phyloP scores from a whole-genome alignment of 2,329 filamentous ascomycete species.

The Remersonia thermophila region DNA sequence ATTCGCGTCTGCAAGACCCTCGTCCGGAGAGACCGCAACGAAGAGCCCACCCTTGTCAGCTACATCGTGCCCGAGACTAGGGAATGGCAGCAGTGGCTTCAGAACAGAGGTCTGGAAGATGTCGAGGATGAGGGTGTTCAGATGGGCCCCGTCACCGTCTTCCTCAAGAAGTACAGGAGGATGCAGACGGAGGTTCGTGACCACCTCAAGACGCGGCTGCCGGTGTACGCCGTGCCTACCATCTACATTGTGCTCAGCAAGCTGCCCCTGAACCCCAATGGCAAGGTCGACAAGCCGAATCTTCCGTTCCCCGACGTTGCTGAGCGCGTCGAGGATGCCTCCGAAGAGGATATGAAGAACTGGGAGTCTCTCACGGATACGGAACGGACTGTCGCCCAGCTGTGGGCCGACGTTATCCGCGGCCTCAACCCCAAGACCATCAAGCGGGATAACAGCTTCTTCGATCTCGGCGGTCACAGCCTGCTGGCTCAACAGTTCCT shows the following conservation, averaged over 20 bases:
- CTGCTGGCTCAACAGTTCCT: conserved; percentile 73
- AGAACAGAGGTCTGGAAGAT: conserved; percentile 41
- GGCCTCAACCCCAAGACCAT: conserved; percentile 57
- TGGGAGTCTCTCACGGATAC: conserved; percentile 37
- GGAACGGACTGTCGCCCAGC: conserved; percentile 54
- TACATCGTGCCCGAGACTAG: conserved; percentile 77
- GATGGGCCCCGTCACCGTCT: conserved; percentile 32
- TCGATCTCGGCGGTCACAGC: conserved; percentile 70
- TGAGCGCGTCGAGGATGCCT: conserved; percentile 40
- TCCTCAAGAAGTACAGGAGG: conserved; percentile 31
- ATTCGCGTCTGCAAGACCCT: conserved; percentile 79
- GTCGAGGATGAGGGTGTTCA: conserved; percentile 38
- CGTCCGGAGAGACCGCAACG: conserved; percentile 69
- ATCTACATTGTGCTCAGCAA: conserved; percentile 60
- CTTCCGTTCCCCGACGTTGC: conserved; percentile 71
- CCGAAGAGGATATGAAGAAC: conserved; percentile 30
- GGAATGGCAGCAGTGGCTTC: conserved; percentile 60
- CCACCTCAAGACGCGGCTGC: conserved; percentile 57
- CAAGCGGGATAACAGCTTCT: conserved; percentile 50
- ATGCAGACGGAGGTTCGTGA: conserved; percentile 45
- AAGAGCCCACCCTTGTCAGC: conserved; percentile 76
- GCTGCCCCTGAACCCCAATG: conserved; percentile 73
- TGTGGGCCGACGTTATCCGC: conserved; percentile 61
- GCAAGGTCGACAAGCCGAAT: conserved; percentile 69
- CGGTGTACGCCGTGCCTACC: conserved; percentile 63